A percentile compares a stretch with the other conserved stretches of the same genome.
Evolutionary conservation across 345 rosid species (phyloP).

Genomic region (Pelargonium nanum): DNA sequence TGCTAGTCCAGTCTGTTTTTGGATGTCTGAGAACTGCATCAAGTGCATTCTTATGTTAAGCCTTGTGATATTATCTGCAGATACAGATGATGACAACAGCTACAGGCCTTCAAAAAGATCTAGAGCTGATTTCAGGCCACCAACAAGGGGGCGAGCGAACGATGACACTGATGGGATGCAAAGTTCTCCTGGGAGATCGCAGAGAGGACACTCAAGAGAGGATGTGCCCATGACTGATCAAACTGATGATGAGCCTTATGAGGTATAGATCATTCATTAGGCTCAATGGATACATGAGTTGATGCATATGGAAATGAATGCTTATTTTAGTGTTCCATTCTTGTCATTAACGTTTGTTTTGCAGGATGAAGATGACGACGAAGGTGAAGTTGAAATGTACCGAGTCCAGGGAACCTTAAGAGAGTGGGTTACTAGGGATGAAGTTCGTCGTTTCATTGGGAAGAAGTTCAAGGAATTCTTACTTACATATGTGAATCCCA

Average conservation of each 20-base stretch:
- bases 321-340: not conserved
- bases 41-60: not conserved
- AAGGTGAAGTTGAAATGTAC: constrained; percentile 84
- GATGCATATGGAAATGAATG: not conserved
- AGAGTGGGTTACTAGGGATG: constrained; percentile 97
- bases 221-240: constrained; percentile 91
- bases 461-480: constrained; percentile 83
- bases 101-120: constrained; percentile 73
- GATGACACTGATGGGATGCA: constrained; percentile 66
- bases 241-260: constrained; percentile 66
- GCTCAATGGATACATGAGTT: not conserved
- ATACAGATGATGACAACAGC: constrained; percentile 72
- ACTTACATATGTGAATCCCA: constrained; percentile 64
- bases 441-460: constrained; percentile 85
- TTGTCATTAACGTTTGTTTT: not conserved
- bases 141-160: constrained; percentile 13
- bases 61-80: constrained; percentile 25
- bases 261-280: constrained; percentile 25
- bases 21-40: not conserved
- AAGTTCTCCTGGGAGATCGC: constrained; percentile 72
- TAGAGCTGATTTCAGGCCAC: not conserved
- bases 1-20: not conserved
- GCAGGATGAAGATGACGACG: constrained; percentile 76
- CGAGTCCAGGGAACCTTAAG: constrained; percentile 82
- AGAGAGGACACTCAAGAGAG: constrained; percentile 47